Percentiles rank a stretch among this genome's conserved stretches.
Conservation (phyloP, 768 basidiomycete species). For the Leccinum rimulosum region DNA sequence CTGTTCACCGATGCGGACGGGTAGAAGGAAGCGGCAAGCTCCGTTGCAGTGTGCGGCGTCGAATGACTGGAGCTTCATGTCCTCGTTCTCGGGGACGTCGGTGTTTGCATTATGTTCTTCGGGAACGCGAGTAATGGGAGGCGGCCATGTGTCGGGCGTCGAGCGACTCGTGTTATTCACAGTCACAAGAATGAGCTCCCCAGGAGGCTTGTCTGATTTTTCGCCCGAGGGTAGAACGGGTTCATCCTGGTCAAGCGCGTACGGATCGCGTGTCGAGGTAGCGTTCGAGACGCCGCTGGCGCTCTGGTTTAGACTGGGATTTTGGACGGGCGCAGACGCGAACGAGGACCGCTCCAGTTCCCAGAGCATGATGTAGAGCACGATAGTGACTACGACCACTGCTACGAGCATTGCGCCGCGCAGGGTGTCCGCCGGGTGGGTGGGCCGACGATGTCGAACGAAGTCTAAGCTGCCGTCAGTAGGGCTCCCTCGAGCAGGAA, state of each 20-base stretch:
- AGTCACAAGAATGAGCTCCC: background rate
- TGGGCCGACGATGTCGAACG: slow-evolving; percentile 4
- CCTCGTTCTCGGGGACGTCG: background rate
- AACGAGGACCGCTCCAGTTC: slow-evolving; percentile 19
- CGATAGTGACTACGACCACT: slow-evolving; percentile 19
- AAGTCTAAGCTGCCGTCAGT: background rate
- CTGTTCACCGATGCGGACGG: slow-evolving; percentile 51
- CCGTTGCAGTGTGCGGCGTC: slow-evolving; percentile 23
- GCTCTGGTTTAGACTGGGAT: background rate
- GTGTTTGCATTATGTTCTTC: background rate
- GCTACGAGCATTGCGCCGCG: slow-evolving; percentile 16
- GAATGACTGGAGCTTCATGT: slow-evolving; percentile 5
- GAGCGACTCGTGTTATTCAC: background rate
- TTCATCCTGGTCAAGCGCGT: background rate
- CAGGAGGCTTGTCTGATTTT: background rate
- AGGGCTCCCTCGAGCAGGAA: background rate
- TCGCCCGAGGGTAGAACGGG: background rate
- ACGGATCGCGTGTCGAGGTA: background rate
- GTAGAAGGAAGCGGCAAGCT: slow-evolving; percentile 47
- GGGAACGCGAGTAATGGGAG: slow-evolving; percentile 28
- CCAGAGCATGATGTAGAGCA: slow-evolving; percentile 24
- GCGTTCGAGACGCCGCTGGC: background rate
- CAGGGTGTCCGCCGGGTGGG: slow-evolving; percentile 3
- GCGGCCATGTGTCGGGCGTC: slow-evolving; percentile 27
- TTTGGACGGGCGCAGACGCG: background rate